These are phyloP conservation scores for Polygonum aviculare DNA, from an alignment of 148 eudicot genomes.

Conservation along the genomic window DNA sequence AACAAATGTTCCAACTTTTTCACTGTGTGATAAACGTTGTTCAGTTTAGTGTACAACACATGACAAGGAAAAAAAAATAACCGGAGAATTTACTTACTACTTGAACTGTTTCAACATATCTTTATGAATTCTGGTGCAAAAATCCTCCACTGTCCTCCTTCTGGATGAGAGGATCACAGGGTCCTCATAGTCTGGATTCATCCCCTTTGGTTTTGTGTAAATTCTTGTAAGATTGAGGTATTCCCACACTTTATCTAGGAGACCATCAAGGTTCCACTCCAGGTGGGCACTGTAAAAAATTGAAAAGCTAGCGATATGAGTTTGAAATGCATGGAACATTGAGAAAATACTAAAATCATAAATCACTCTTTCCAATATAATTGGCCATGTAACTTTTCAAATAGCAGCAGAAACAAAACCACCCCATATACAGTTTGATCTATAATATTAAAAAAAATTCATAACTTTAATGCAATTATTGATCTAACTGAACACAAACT, in stretches of 20 bases:
- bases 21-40: too few relatives aligned
- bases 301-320: background rate
- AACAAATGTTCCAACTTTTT: background rate
- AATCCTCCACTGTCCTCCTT: slow-evolving; percentile 81
- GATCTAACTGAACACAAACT: background rate
- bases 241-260: slow-evolving; percentile 93
- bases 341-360: background rate
- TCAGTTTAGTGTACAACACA: background rate
- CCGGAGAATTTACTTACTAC: slow-evolving; percentile 42
- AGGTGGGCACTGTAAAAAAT: slow-evolving; percentile 72
- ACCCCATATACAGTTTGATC: background rate
- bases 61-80: background rate
- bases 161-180: slow-evolving; percentile 92
- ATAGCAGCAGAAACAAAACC: background rate
- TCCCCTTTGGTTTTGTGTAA: slow-evolving; percentile 97
- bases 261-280: slow-evolving; percentile 99
- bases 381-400: background rate
- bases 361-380: background rate
- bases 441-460: background rate
- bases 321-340: background rate
- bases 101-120: slow-evolving; percentile 94
- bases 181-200: slow-evolving; percentile 97
- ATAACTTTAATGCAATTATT: background rate
- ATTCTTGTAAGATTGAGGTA: slow-evolving; percentile 90
- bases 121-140: slow-evolving; percentile 87